Percentiles rank a stretch among this genome's conserved stretches.
Conservation (phyloP, 768 basidiomycete species). For the Cantharellus cinnabarinus region DNA sequence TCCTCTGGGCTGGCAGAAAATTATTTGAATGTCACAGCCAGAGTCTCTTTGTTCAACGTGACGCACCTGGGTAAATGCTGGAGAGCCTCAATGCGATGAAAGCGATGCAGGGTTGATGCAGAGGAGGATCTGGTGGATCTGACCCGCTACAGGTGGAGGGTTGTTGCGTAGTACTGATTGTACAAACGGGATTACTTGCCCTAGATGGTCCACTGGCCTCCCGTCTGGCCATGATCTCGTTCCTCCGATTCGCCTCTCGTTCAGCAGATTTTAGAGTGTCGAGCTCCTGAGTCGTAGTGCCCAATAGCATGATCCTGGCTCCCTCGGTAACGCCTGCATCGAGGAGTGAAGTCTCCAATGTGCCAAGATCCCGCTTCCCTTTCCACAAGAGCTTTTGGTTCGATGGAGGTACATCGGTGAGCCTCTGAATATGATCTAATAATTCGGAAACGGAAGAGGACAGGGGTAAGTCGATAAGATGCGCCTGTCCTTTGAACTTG, state of each 20-base stretch:
- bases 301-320: conserved; percentile 48
- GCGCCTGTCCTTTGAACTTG: background rate
- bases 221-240: conserved; percentile 38
- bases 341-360: conserved; percentile 15
- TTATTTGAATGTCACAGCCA: background rate
- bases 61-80: conserved; percentile 33
- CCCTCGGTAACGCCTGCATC: conserved; percentile 43
- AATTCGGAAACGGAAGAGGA: conserved; percentile 22
- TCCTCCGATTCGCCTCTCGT: conserved; percentile 33
- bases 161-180: background rate
- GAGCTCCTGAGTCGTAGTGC: conserved; percentile 39
- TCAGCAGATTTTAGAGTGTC: conserved; percentile 34
- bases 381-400: conserved; percentile 57
- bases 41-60: background rate
- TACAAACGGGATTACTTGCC: conserved; percentile 18
- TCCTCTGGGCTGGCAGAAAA: conserved; percentile 20
- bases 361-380: conserved; percentile 29
- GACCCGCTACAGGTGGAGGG: conserved; percentile 1
- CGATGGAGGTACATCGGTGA: conserved; percentile 42
- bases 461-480: background rate
- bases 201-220: conserved; percentile 36
- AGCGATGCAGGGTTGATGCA: conserved; percentile 25
- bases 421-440: conserved; percentile 32
- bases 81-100: conserved; percentile 44
- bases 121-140: conserved; percentile 13